These are phyloP conservation scores for Myotisia sp. DNA, from an alignment of 2,329 filamentous ascomycete genomes.

Conservation along the genomic window DNA sequence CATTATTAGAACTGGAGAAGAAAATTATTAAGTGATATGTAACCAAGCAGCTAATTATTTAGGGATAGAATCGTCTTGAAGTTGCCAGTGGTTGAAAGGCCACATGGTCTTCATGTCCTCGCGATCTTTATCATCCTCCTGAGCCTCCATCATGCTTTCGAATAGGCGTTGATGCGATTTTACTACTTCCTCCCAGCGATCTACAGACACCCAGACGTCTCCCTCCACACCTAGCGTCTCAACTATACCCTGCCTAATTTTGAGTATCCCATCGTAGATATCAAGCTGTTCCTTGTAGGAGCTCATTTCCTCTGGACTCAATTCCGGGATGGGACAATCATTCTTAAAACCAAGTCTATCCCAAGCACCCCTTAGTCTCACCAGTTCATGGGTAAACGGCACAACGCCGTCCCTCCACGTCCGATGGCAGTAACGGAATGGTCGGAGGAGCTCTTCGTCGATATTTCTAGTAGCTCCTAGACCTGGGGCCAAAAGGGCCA, in stretches of 20 bases:
- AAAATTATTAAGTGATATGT: no score
- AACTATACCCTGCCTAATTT: slow-evolving; percentile 11
- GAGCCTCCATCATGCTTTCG: slow-evolving; percentile 8
- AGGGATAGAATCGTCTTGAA: no score
- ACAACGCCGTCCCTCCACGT: slow-evolving; percentile 30
- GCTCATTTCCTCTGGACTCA: slow-evolving; percentile 9
- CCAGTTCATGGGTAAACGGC: slow-evolving; percentile 28
- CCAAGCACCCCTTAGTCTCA: slow-evolving; percentile 26
- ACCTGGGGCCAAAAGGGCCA: slow-evolving; percentile 10
- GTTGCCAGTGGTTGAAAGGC: slow-evolving; percentile 12
- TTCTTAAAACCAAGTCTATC: slow-evolving; percentile 25
- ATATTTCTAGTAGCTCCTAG: slow-evolving; percentile 17
- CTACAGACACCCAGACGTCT: slow-evolving; percentile 11
- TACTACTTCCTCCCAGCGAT: slow-evolving; percentile 11
- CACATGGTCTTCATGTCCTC: slow-evolving; percentile 12
- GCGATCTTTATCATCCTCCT: slow-evolving; percentile 11
- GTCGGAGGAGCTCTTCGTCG: slow-evolving; percentile 25
- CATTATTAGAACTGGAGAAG: no score
- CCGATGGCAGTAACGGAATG: slow-evolving; percentile 28
- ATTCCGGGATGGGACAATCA: slow-evolving; percentile 9
- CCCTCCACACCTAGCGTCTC: slow-evolving; percentile 11
- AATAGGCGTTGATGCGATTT: slow-evolving; percentile 10
- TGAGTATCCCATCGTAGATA: slow-evolving; percentile 10
- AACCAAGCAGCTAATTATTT: no score
- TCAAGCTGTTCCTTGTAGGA: slow-evolving; percentile 11